phyloP scores from a whole-genome alignment of 139 green algal species.

The Picochlorum costavermella region DNA sequence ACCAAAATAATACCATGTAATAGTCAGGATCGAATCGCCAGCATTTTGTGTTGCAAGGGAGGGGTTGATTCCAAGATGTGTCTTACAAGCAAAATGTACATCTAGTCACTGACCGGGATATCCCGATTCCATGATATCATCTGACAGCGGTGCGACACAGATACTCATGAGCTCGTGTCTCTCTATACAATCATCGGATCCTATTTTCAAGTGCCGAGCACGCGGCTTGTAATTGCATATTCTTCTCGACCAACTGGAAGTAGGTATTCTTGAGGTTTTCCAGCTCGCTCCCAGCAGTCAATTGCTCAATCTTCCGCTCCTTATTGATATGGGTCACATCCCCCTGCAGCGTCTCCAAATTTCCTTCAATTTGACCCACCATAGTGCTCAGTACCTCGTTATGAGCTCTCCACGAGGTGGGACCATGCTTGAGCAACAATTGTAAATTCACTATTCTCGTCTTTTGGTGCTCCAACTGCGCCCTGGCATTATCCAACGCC shows the following conservation, averaged over 20 bases:
- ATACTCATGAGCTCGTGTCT: too few species aligned
- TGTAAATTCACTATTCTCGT: conserved; percentile 67
- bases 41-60: too few species aligned
- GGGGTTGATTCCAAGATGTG: too few species aligned
- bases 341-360: conserved; percentile 23
- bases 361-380: conserved; percentile 16
- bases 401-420: conserved; percentile 51
- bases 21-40: too few species aligned
- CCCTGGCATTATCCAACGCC: conserved; percentile 60
- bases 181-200: background rate
- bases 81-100: too few species aligned
- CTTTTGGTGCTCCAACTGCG: conserved; percentile 73
- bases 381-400: conserved; percentile 25
- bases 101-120: too few species aligned
- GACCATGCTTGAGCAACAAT: conserved; percentile 65
- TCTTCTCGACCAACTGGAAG: conserved; percentile 43
- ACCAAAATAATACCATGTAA: too few species aligned
- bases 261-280: conserved; percentile 35
- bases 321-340: conserved; percentile 54
- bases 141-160: too few species aligned
- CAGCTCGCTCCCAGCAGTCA: conserved; percentile 12
- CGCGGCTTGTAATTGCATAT: conserved; percentile 48
- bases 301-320: conserved; percentile 73
- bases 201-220: conserved; percentile 34
- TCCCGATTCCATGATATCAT: too few species aligned